phyloP scores from a whole-genome alignment of 345 rosid species.

The Moringa oleifera region DNA sequence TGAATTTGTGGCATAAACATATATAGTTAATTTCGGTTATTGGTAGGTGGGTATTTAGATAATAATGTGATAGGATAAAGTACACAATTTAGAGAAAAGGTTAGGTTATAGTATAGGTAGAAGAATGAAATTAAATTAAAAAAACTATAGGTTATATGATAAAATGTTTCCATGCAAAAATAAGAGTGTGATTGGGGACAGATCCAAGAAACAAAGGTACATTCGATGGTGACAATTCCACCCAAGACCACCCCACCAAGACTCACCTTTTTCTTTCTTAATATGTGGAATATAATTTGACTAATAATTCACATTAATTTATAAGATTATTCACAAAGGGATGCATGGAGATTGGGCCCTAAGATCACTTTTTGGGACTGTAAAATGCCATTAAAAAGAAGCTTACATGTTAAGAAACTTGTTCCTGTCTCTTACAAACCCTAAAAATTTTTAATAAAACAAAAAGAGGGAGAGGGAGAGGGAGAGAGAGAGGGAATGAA shows the following conservation, averaged over 20 bases:
- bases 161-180: constrained; percentile 23
- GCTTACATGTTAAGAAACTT: constrained; percentile 27
- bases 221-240: constrained; percentile 36
- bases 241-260: constrained; percentile 29
- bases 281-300: background rate
- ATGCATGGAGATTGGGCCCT: constrained; percentile 40
- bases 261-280: constrained; percentile 16
- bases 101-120: too few species aligned
- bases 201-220: constrained; percentile 29
- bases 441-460: constrained; percentile 29
- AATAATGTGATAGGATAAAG: too few species aligned
- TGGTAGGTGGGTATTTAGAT: too few species aligned
- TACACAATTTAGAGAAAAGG: too few species aligned
- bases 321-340: too few species aligned
- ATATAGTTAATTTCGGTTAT: too few species aligned
- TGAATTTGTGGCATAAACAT: too few species aligned
- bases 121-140: too few species aligned
- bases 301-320: constrained; percentile 8
- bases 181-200: constrained; percentile 12
- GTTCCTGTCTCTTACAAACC: constrained; percentile 10
- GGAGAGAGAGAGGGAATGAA: constrained; percentile 8
- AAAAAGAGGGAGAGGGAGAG: constrained; percentile 24
- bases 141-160: too few species aligned
- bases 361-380: constrained; percentile 15
- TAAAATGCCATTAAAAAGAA: constrained; percentile 16